phyloP scores from a whole-genome alignment of 805 yeast species.

The Jamesozyma piceae region DNA sequence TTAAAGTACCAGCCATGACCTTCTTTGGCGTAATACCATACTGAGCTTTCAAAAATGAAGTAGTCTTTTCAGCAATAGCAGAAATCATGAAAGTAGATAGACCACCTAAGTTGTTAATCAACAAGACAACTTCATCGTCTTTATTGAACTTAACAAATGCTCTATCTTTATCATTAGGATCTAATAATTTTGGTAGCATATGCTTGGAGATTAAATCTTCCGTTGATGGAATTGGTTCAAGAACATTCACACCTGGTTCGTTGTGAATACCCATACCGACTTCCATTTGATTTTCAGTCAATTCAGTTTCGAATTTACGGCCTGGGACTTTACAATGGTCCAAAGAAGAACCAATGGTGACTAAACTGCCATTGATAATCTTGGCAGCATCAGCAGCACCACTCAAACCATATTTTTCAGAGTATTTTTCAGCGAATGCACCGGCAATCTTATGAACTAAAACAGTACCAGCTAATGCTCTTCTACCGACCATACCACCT shows the following conservation, averaged over 20 bases:
- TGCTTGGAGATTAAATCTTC: conserved; percentile 46
- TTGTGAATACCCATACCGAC: conserved; percentile 95
- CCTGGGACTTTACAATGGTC: conserved; percentile 91
- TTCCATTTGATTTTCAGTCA: conserved; percentile 62
- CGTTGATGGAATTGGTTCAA: conserved; percentile 56
- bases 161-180: conserved; percentile 62
- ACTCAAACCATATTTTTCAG: conserved; percentile 37
- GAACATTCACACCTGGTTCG: conserved; percentile 69
- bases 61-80: conserved; percentile 57
- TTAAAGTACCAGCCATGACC: conserved; percentile 65
- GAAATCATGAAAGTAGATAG: conserved; percentile 71
- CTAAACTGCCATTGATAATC: conserved; percentile 53
- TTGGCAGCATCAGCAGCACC: conserved; percentile 52
- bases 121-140: conserved; percentile 57
- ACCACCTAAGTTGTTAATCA: conserved; percentile 86
- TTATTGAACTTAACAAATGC: conserved; percentile 62
- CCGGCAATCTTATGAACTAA: conserved; percentile 81
- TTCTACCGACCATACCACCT: conserved; percentile 85
- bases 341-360: conserved; percentile 81
- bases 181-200: conserved; percentile 54
- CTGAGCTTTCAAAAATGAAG: conserved; percentile 40
- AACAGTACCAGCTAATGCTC: conserved; percentile 89
- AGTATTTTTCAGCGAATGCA: conserved; percentile 45
- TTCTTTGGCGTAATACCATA: conserved; percentile 58
- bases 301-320: conserved; percentile 44